Evolutionary conservation across 163 green algal genomes (phyloP).

Genomic region (Prototheca cutis): DNA sequence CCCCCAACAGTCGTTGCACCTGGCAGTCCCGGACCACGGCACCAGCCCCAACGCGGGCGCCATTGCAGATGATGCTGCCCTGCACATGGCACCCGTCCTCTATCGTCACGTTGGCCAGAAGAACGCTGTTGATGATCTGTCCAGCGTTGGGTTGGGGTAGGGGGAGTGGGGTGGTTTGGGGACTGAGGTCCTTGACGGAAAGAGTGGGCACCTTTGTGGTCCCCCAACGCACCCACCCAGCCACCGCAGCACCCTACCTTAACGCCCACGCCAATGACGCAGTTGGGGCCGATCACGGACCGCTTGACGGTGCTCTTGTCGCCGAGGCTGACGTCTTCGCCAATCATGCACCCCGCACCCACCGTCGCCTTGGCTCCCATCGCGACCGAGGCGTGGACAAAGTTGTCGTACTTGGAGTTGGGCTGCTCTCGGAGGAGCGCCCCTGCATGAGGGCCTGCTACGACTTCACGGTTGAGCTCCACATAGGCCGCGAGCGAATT

Average conservation of each 20-base stretch:
- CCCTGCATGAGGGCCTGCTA: slow-evolving; percentile 16
- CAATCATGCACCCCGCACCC: slow-evolving; percentile 63
- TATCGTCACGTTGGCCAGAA: slow-evolving; percentile 64
- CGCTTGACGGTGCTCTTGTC: slow-evolving; percentile 83
- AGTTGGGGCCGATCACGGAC: slow-evolving; percentile 59
- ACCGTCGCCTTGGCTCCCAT: slow-evolving; percentile 47
- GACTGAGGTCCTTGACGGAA: no score
- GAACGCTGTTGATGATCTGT: slow-evolving; percentile 79
- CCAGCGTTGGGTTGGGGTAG: slow-evolving; percentile 48
- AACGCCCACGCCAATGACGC: slow-evolving; percentile 29
- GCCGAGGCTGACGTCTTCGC: slow-evolving; percentile 47
- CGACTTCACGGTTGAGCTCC: slow-evolving; percentile 54
- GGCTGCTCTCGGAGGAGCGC: slow-evolving; percentile 25
- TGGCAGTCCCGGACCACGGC: slow-evolving; percentile 18
- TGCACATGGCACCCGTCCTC: slow-evolving; percentile 70
- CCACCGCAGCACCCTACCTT: slow-evolving; percentile 9
- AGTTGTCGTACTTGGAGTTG: slow-evolving; percentile 57
- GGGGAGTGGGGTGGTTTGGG: background rate
- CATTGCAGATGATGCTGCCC: slow-evolving; percentile 62
- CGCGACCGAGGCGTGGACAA: slow-evolving; percentile 36
- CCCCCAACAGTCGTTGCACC: background rate
- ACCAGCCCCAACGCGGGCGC: slow-evolving; percentile 39
- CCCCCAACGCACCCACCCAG: no score
- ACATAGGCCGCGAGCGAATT: slow-evolving; percentile 51
- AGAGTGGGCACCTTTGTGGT: no score